phyloP scores from a whole-genome alignment of 768 basidiomycete genomes.

The Scleroderma citrinum region DNA sequence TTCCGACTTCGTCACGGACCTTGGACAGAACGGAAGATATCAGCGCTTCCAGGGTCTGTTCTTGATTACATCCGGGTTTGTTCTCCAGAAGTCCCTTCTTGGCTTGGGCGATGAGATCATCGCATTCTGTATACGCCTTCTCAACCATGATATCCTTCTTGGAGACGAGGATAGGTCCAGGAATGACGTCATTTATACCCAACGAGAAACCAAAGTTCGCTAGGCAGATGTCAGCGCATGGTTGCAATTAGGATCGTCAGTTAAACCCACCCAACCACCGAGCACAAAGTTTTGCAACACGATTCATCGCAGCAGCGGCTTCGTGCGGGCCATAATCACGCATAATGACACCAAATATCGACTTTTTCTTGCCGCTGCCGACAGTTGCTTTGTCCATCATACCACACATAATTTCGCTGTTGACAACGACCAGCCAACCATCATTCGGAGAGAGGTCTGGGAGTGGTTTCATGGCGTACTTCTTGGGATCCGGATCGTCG shows the following conservation, averaged over 20 bases:
- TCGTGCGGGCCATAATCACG: conserved; percentile 94
- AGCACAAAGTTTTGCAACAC: conserved; percentile 91
- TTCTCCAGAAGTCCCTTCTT: conserved; percentile 92
- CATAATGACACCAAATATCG: conserved; percentile 96
- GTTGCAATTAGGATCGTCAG: background rate
- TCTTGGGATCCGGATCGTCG: conserved; percentile 64
- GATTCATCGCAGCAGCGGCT: conserved; percentile 93
- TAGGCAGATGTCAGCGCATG: conserved; percentile 30
- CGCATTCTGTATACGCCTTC: conserved; percentile 82
- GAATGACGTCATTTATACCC: conserved; percentile 98
- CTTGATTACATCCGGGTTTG: conserved; percentile 95
- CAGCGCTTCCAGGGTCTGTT: conserved; percentile 93
- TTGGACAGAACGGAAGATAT: conserved; percentile 91
- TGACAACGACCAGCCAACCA: conserved; percentile 94
- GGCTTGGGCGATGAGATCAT: conserved; percentile 80
- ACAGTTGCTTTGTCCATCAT: conserved; percentile 98
- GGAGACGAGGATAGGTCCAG: conserved; percentile 72
- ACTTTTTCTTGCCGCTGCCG: conserved; percentile 98
- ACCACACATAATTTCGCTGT: conserved; percentile 99
- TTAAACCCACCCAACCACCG: conserved; percentile 75
- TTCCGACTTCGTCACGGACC: conserved; percentile 93
- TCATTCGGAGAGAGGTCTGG: conserved; percentile 94
- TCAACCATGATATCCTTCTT: conserved; percentile 86
- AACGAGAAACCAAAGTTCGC: conserved; percentile 97
- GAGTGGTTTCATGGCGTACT: conserved; percentile 58